Base-by-base conservation (phyloP, 257 asterid genomes). In the Nemophila menziesii region DNA sequence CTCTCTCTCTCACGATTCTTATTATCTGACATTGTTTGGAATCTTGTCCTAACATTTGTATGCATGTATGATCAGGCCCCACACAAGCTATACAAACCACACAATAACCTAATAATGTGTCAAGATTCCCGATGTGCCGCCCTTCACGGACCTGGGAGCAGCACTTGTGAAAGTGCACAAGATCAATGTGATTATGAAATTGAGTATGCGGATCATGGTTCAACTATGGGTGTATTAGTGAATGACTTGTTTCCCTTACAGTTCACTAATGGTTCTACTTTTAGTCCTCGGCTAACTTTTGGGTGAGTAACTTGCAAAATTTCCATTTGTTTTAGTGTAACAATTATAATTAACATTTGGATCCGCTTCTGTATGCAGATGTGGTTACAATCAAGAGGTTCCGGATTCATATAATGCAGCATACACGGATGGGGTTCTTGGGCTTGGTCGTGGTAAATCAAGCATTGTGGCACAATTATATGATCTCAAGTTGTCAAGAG, bases 131-230 rank as follows among this genome's bases (percentile, higher is more conserved):
- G 80, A 17, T 90, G 94, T 27, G 53, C 34, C 44, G 72, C 84
- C 19, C 63, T 90, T 55, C 80, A 72, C 0, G 72, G 70, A 21
- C 61, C 75, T 0, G 65, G 22, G 1, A 52, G 49, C 51, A 51
- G 39, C 40, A 38, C 46, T 6, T 78, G 92, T 43, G 47, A 33
- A 39, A 19, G 62, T 21, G 82, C 77, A 3, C 65, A 74, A 8
- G 80, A 80, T 45, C 98, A 84, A 43, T 89, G 98, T 55, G 98
- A 89, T 65, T 84, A 89, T 22, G 72, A 84, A 70, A 56, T 89
- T 57, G 71, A 62, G 46, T 89, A 89, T 64, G 96, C 93, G 4
- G 98, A 89, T 54, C 57, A 48, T 20, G 92, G 93, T 43, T 78
- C 93, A 19, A 68, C 98, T 39, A 23, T 72, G 49, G 96, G 98